Evolutionary conservation across 2,329 filamentous ascomycete species (phyloP), one percentile per base, ranked within the genome.

Genomic region (Apiospora hydei): DNA sequence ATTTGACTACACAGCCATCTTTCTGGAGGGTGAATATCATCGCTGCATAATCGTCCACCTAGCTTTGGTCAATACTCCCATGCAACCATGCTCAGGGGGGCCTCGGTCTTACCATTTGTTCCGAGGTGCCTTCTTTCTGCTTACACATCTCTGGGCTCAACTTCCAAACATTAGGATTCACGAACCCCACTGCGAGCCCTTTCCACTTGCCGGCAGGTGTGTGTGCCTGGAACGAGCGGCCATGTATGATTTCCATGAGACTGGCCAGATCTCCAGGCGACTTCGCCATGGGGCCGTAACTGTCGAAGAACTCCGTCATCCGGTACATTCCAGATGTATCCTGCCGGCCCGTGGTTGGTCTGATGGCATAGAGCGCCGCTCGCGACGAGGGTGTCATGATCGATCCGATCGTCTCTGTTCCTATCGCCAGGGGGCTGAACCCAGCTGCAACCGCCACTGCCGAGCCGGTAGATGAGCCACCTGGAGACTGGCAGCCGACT

Each of bases 391-490:
- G 77, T 0, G 74, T 75, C 26, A 80, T 72, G 24, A 80, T 76
- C 0, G 77, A 82, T 5, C 80, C 80, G 14, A 77, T 74, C 8
- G 81, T 82, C 73, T 83, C 80, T 24, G 79, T 79, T 10, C 76
- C 80, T 38, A 82, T 77, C 11, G 79, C 77, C 4, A 82, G 73
- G 41, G 81, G 80, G 41, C 71, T 72, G 38, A 78, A 80, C 0
- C 81, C 80, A 4, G 80, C 79, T 0, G 80, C 76, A 0, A 81
- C 77, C 4, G 77, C 76, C 3, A 82, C 80, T 14, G 77, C 80
- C n/a, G 81, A 81, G 26, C 81, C 81, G 1, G 75, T 75, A 6
- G 80, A 82, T 0, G 78, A 82, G 43, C 81, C 81, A 0, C 78
- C 78, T 0, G 81, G 80, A 1, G 75, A 73, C 77, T 82, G 5